Conservation (phyloP, 306 rosid species). For the Arachis stenosperma region DNA sequence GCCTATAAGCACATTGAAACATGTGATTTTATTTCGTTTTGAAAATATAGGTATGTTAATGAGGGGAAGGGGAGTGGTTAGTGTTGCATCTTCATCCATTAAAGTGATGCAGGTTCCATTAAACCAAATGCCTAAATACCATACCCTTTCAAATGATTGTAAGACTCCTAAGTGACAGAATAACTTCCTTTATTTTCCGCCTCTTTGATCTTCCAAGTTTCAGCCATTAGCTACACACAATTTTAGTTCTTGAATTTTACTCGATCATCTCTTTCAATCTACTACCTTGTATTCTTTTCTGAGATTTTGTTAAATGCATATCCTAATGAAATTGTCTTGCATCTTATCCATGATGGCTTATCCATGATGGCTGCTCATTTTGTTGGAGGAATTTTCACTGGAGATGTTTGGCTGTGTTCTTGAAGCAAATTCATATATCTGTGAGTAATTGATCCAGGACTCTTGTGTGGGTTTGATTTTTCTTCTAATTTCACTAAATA, state of each 20-base stretch:
- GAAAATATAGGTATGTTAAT: slow-evolving; percentile 4
- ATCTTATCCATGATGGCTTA: slow-evolving; percentile 62
- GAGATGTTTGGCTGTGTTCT: slow-evolving; percentile 57
- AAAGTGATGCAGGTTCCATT: slow-evolving; percentile 21
- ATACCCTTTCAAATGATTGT: slow-evolving; percentile 1
- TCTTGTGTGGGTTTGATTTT: slow-evolving; percentile 17
- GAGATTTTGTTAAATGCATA: slow-evolving; percentile 38
- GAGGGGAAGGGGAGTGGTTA: slow-evolving; percentile 21
- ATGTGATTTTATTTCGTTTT: background rate
- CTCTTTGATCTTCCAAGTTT: slow-evolving; percentile 1
- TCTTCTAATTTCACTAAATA: background rate
- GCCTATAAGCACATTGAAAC: slow-evolving; percentile 24
- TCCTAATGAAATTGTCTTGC: slow-evolving; percentile 76
- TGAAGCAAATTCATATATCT: slow-evolving; percentile 43
- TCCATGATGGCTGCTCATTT: slow-evolving; percentile 46
- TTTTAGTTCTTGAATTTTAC: slow-evolving; percentile 5
- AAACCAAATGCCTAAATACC: slow-evolving; percentile 16
- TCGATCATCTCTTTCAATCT: slow-evolving; percentile 11
- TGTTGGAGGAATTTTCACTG: slow-evolving; percentile 76
- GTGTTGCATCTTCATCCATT: slow-evolving; percentile 19
- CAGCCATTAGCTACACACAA: background rate
- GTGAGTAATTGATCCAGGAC: slow-evolving; percentile 54
- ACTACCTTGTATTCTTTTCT: slow-evolving; percentile 21
- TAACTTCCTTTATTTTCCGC: background rate
- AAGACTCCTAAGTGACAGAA: background rate